These are phyloP conservation scores for Omphalotus guepiniiformis DNA, from an alignment of 768 basidiomycete genomes.

Conservation along the genomic window DNA sequence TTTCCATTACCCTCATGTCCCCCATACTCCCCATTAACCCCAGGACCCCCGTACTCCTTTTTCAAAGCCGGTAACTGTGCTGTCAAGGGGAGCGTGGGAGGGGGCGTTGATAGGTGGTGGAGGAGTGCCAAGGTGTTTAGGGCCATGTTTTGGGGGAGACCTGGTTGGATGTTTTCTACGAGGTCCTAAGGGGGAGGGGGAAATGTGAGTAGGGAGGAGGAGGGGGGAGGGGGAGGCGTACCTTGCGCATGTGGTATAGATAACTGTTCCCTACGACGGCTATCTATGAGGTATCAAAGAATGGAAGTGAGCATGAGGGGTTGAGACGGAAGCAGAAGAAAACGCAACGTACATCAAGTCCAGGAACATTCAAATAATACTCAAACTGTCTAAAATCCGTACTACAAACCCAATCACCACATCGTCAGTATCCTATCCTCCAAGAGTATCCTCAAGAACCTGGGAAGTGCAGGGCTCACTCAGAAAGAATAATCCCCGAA, in stretches of 20 bases:
- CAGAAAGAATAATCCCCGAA: conserved; percentile 85
- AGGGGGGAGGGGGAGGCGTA: background rate
- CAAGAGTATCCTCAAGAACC: too few relatives aligned
- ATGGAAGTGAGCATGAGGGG: conserved; percentile 3
- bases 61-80: too few relatives aligned
- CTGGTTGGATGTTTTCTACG: conserved; percentile 58
- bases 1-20: conserved; percentile 43
- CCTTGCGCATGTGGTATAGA: conserved; percentile 90
- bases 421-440: background rate
- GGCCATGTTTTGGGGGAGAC: conserved; percentile 78
- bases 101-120: conserved; percentile 80
- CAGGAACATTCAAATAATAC: conserved; percentile 83
- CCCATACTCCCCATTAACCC: too few relatives aligned
- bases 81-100: conserved; percentile 66
- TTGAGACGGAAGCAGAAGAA: background rate
- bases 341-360: conserved; percentile 66
- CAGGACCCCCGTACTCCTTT: too few relatives aligned
- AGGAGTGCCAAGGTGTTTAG: conserved; percentile 78
- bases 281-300: conserved; percentile 71
- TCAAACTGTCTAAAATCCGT: conserved; percentile 97
- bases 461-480: too few relatives aligned
- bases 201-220: too few relatives aligned
- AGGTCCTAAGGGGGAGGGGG: conserved; percentile 38
- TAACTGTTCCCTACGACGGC: conserved; percentile 91
- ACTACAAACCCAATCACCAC: conserved; percentile 39